Conservation (phyloP, 169 alveolate genomes). For the Eimeria sp. region DNA sequence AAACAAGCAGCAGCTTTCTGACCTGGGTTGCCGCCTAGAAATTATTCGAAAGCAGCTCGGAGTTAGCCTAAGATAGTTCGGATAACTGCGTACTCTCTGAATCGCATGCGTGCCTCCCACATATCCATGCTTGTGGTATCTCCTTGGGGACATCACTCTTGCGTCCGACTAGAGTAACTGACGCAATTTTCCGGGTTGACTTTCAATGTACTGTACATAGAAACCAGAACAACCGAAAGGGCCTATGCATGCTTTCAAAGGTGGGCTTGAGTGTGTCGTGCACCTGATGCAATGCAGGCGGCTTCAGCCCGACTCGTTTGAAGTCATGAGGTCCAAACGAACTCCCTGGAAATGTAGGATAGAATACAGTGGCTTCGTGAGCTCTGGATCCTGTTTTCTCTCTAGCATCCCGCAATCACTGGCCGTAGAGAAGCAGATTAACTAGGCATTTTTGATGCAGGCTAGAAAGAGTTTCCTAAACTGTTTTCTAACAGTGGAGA, state of each 20-base stretch:
- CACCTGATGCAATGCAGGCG: not conserved
- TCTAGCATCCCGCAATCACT: not conserved
- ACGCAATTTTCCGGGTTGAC: not conserved
- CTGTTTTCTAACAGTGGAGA: not conserved
- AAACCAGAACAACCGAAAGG: not conserved
- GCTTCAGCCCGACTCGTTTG: not conserved
- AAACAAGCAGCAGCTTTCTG: not conserved
- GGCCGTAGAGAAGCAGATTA: not conserved
- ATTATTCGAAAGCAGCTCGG: not conserved
- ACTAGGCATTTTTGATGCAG: not conserved
- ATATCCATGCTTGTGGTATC: not conserved
- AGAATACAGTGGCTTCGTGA: not conserved
- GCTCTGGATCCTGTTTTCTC: not conserved
- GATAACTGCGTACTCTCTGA: not conserved
- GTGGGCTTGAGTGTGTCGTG: not conserved
- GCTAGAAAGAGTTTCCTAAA: not conserved
- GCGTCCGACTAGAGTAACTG: too few relatives aligned
- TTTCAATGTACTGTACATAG: not conserved
- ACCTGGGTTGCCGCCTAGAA: not conserved
- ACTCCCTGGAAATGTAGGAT: constrained; percentile 11
- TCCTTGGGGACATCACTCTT: too few relatives aligned
- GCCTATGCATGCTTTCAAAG: not conserved
- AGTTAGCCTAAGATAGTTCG: not conserved
- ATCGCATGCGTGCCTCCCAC: not conserved
- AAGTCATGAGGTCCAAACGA: not conserved